Percentiles rank a stretch among this genome's conserved stretches.
phyloP scores from a whole-genome alignment of 306 rosid species.

The Rubus parviflorus region DNA sequence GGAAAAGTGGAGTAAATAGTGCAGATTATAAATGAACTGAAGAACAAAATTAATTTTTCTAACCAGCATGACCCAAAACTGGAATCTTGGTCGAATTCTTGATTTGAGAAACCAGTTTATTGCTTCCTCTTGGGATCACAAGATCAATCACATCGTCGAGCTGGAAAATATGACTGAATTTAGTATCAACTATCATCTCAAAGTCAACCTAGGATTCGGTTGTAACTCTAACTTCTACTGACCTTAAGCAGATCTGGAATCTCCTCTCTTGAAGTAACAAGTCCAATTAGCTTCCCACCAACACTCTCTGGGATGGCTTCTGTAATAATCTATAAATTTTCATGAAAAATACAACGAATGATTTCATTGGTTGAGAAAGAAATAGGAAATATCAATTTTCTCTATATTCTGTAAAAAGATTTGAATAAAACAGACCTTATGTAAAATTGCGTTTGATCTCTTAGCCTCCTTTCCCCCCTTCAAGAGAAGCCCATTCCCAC shows the following conservation, averaged over 20 bases:
- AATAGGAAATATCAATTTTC: not conserved
- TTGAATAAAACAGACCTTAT: slow-evolving; percentile 58
- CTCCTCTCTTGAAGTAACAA: slow-evolving; percentile 95
- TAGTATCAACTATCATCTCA: slow-evolving; percentile 23
- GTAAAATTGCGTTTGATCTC: slow-evolving; percentile 87
- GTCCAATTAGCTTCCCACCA: slow-evolving; percentile 86
- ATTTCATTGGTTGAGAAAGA: slow-evolving; percentile 11
- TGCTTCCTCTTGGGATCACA: slow-evolving; percentile 99
- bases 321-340: slow-evolving; percentile 65
- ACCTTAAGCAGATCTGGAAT: slow-evolving; percentile 95
- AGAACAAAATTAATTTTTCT: slow-evolving; percentile 30
- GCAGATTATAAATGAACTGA: slow-evolving; percentile 3
- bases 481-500: slow-evolving; percentile 97
- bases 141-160: slow-evolving; percentile 92
- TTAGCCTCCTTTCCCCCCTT: slow-evolving; percentile 99
- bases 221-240: slow-evolving; percentile 18
- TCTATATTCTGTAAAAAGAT: slow-evolving; percentile 19
- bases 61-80: slow-evolving; percentile 98
- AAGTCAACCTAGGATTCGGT: slow-evolving; percentile 24
- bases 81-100: slow-evolving; percentile 94
- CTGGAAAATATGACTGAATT: slow-evolving; percentile 43
- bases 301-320: slow-evolving; percentile 86
- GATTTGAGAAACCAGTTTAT: slow-evolving; percentile 87
- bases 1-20: slow-evolving; percentile 20
- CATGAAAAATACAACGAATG: slow-evolving; percentile 15